phyloP scores from a whole-genome alignment of 768 basidiomycete genomes.

The Trametes cinnabarina region DNA sequence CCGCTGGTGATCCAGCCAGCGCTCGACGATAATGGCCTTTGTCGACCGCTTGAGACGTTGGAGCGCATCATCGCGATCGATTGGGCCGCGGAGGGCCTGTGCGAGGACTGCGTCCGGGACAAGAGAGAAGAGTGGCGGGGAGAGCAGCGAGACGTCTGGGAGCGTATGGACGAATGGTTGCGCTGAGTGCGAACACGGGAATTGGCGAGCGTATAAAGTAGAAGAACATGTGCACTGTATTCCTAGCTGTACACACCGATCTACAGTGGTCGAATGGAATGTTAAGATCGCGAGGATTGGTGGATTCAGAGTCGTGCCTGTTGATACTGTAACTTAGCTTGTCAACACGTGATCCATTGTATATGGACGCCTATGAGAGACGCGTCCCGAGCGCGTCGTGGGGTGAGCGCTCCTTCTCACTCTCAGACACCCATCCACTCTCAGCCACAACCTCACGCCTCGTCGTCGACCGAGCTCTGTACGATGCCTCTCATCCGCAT shows the following conservation, averaged over 20 bases:
- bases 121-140: constrained; percentile 66
- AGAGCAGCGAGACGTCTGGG: constrained; percentile 61
- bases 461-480: not conserved
- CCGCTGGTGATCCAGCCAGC: constrained; percentile 65
- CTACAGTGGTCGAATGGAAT: too few species aligned
- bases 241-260: not conserved
- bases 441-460: constrained; percentile 1
- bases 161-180: constrained; percentile 59
- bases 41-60: constrained; percentile 70
- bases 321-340: too few species aligned
- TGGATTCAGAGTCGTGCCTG: too few species aligned
- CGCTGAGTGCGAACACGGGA: not conserved
- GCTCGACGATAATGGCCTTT: constrained; percentile 58
- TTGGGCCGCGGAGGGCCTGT: constrained; percentile 60
- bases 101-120: constrained; percentile 52
- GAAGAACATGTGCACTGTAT: not conserved
- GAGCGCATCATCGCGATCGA: constrained; percentile 52
- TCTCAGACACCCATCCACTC: too few species aligned
- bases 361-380: not conserved
- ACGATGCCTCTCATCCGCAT: constrained; percentile 80
- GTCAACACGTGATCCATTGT: too few species aligned
- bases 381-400: constrained; percentile 2
- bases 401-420: not conserved
- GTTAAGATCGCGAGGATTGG: too few species aligned
- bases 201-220: not conserved